phyloP scores from a whole-genome alignment of 2,329 filamentous ascomycete species.

The Scedosporium boydii region DNA sequence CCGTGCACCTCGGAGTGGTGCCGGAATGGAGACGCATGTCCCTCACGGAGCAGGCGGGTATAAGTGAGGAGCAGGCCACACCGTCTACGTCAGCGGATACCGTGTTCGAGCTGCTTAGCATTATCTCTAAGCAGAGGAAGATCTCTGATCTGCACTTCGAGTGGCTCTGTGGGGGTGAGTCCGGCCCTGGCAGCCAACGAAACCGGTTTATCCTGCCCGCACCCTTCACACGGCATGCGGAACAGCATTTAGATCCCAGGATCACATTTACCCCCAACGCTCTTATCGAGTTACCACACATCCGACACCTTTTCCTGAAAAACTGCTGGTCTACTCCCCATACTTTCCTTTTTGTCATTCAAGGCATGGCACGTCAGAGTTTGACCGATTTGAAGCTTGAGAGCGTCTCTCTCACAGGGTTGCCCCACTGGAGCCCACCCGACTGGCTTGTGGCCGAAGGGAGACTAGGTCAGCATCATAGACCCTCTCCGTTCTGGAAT shows the following conservation, averaged over 20 bases:
- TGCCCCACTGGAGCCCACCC: no score
- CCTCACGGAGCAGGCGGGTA: conserved; percentile 39
- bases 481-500: no score
- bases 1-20: conserved; percentile 50
- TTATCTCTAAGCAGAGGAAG: conserved; percentile 35
- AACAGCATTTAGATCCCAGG: conserved; percentile 19
- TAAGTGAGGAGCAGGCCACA: conserved; percentile 24
- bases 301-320: conserved; percentile 51
- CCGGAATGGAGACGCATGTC: conserved; percentile 56
- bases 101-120: conserved; percentile 44
- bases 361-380: conserved; percentile 31
- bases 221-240: conserved; percentile 34
- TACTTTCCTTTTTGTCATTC: conserved; percentile 42
- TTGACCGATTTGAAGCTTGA: conserved; percentile 49
- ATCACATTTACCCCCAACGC: conserved; percentile 13
- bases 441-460: no score
- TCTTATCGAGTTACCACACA: conserved; percentile 42
- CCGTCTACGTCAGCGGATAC: conserved; percentile 12
- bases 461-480: no score
- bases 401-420: conserved; percentile 53
- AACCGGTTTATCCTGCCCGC: conserved; percentile 55
- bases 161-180: conserved; percentile 59
- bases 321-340: conserved; percentile 61
- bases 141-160: conserved; percentile 55
- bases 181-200: conserved; percentile 51